Evolutionary conservation across 2,329 filamentous ascomycete species (phyloP), one percentile per base, ranked within the genome.

Genomic region (Epichloe baconii): DNA sequence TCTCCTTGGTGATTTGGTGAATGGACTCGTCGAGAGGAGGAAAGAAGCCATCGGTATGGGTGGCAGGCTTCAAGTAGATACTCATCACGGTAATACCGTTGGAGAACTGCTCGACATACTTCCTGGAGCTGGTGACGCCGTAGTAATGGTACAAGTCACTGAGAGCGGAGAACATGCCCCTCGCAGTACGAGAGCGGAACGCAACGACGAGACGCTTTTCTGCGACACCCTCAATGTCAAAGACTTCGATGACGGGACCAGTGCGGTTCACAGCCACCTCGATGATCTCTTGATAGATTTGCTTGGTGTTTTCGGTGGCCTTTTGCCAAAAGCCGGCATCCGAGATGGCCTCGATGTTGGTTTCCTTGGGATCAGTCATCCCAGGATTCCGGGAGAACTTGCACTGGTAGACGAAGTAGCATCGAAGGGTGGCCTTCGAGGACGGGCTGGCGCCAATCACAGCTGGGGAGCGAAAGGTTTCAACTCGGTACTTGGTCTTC

Each of bases 141-240:
- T 98, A 98, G 79, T 96, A 97, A 72, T 98, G 93, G 74, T 98
- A 98, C 38, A 98, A 76, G 67, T 97, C 90, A 57, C 88, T 95
- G 60, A 98, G 73, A 31, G 93, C 89, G 60, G 90, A 95, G 78
- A 98, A 98, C 62, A 98, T 75, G 56, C 93, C 93, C 59, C 88
- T 78, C 34, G 93, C 93, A 17, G 91, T 95, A 56, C 90, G 85
- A 59, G 91, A 88, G 60, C 91, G 89, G 77, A 96, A 97, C 44
- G 90, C 93, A 61, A 98, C 79, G 51, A 98, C 89, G 54, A 98
- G 74, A 61, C 93, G 82, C 79, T 96, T 97, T 75, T 98, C 93
- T 35, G 85, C 80, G 17, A 85, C 86, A 58, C 80, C 88, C 64
- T 95, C 88, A 51, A 98, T 90, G 65, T 98, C 91, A 62, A 95